A percentile compares a stretch with the other conserved stretches of the same genome.
Evolutionary conservation across 1,284 basidiomycete species (phyloP).

Genomic region (Trichosporon faecale): DNA sequence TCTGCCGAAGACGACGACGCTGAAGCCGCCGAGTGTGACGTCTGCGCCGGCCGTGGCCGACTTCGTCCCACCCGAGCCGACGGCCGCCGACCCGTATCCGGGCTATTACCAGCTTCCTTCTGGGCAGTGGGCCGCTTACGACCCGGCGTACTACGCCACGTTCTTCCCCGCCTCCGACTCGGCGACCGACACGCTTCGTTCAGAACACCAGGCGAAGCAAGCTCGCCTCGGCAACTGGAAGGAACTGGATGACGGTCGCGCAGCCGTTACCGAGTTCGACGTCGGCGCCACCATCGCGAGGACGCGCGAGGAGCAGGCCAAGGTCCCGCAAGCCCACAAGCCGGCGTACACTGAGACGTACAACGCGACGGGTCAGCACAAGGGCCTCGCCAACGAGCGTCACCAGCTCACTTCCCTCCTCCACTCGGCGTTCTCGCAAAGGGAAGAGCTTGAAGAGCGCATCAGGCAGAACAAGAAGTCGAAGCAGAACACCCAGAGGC

Average conservation of each 20-base stretch:
- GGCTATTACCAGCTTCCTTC: constrained; percentile 83
- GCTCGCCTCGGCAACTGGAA: constrained; percentile 38
- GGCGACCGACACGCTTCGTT: background rate
- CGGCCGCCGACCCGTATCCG: constrained; percentile 71
- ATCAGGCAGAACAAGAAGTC: constrained; percentile 50
- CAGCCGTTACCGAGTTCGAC: constrained; percentile 37
- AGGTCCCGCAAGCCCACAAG: constrained; percentile 30
- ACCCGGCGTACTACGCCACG: constrained; percentile 68
- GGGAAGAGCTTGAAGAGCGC: constrained; percentile 46
- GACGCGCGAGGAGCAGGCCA: constrained; percentile 35
- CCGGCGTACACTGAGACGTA: constrained; percentile 42
- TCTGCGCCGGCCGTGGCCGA: constrained; percentile 54
- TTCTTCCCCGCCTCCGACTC: constrained; percentile 53
- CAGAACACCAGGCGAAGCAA: constrained; percentile 19
- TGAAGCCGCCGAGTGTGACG: constrained; percentile 36
- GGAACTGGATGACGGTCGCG: constrained; percentile 35
- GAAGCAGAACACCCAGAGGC: constrained; percentile 41
- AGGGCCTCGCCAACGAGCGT: constrained; percentile 48
- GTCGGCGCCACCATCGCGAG: constrained; percentile 35
- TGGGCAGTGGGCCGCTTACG: constrained; percentile 73
- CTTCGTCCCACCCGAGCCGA: constrained; percentile 72
- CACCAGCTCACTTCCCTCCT: constrained; percentile 51
- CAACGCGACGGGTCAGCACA: constrained; percentile 47
- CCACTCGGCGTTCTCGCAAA: constrained; percentile 41
- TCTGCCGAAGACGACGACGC: constrained; percentile 13